Percentiles rank a stretch among this genome's conserved stretches.
Conservation (phyloP, 192 early-diverging fungal species). For the Rhizophagus clarus region DNA sequence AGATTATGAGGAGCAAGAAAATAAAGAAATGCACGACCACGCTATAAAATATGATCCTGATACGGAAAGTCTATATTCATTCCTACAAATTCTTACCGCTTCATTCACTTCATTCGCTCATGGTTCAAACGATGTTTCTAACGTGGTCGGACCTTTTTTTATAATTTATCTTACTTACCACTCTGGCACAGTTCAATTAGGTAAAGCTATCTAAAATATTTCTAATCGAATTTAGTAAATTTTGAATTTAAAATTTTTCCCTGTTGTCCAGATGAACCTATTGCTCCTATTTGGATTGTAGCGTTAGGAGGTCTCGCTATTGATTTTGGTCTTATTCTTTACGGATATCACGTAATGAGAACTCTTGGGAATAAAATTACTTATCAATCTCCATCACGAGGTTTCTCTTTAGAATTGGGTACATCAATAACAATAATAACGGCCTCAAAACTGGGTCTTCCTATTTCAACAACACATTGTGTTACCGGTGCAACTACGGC, state of each 20-base stretch:
- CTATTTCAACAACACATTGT: constrained; percentile 89
- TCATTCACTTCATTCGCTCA: constrained; percentile 85
- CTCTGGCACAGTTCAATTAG: constrained; percentile 33
- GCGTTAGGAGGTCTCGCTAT: constrained; percentile 63
- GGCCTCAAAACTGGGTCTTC: constrained; percentile 77
- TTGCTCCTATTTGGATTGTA: background rate
- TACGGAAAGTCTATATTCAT: constrained; percentile 82
- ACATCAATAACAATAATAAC: constrained; percentile 80
- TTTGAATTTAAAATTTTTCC: too few relatives aligned
- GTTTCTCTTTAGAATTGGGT: constrained; percentile 78
- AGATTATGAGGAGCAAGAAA: constrained; percentile 34
- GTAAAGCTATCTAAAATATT: too few relatives aligned
- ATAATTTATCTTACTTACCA: constrained; percentile 75
- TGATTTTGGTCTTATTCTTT: constrained; percentile 72
- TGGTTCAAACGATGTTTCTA: constrained; percentile 88
- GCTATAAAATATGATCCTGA: constrained; percentile 73
- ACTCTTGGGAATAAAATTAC: constrained; percentile 83
- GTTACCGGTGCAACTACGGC: constrained; percentile 77
- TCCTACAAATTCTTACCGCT: constrained; percentile 81
- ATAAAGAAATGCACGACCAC: constrained; percentile 56
- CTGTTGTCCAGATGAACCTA: constrained; percentile 47
- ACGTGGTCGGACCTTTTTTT: constrained; percentile 80
- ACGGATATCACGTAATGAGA: constrained; percentile 79
- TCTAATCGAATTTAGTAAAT: too few relatives aligned
- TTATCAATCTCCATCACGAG: constrained; percentile 80